These are phyloP conservation scores for Galerina sulciceps DNA, from an alignment of 768 basidiomycete genomes.

Conservation along the genomic window DNA sequence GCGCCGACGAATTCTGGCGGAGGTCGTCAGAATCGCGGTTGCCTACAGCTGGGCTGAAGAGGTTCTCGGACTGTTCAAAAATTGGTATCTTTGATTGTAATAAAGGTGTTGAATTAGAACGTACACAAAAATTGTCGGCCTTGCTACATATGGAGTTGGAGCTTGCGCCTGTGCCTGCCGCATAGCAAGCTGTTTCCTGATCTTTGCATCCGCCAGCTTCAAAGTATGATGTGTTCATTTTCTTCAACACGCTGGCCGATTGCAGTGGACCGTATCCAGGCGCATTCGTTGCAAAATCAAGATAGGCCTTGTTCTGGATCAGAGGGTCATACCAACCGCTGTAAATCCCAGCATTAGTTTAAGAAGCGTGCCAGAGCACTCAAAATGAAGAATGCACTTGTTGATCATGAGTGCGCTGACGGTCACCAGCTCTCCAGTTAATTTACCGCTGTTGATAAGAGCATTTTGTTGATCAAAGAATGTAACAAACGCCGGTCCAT, in stretches of 20 bases:
- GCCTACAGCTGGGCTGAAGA: slow-evolving; percentile 56
- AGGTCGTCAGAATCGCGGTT: slow-evolving; percentile 60
- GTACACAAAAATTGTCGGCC: slow-evolving; percentile 62
- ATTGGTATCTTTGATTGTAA: background rate
- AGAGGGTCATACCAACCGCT: slow-evolving; percentile 74
- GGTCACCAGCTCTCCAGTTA: slow-evolving; percentile 53
- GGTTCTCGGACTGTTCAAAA: slow-evolving; percentile 40
- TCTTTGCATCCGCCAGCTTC: slow-evolving; percentile 52
- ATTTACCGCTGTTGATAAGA: slow-evolving; percentile 44
- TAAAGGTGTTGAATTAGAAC: slow-evolving; percentile 16
- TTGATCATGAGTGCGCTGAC: slow-evolving; percentile 70
- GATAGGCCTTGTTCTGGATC: slow-evolving; percentile 63
- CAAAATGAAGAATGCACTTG: slow-evolving; percentile 36
- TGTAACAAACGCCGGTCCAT: slow-evolving; percentile 65
- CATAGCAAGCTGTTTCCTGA: slow-evolving; percentile 60
- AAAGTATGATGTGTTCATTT: slow-evolving; percentile 55
- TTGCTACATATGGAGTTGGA: slow-evolving; percentile 54
- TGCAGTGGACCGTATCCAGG: slow-evolving; percentile 72
- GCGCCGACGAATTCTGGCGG: slow-evolving; percentile 53
- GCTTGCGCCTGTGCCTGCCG: slow-evolving; percentile 47
- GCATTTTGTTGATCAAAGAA: slow-evolving; percentile 68
- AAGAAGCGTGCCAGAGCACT: background rate
- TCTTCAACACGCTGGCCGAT: slow-evolving; percentile 43
- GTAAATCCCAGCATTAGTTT: background rate
- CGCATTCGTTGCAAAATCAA: slow-evolving; percentile 62